phyloP scores from a whole-genome alignment of 2,329 filamentous ascomycete species.

The Botrytis elliptica region DNA sequence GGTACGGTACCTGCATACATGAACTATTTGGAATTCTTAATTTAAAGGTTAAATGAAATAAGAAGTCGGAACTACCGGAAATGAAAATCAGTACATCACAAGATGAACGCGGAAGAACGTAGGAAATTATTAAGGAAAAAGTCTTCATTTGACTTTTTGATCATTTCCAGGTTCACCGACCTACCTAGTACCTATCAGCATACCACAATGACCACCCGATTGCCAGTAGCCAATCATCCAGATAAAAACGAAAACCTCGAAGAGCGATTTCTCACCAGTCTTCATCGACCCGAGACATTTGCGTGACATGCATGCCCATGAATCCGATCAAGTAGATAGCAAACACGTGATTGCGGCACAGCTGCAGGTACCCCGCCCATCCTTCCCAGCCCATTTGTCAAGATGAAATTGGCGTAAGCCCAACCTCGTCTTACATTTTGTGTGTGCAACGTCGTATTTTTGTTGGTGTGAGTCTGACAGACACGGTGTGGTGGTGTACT shows the following conservation, averaged over 20 bases:
- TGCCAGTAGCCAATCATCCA: not conserved
- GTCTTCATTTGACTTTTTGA: not conserved
- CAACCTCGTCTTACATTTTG: constrained; percentile 1
- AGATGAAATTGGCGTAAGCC: not conserved
- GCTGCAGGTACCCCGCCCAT: not conserved
- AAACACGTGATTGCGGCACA: constrained; percentile 1
- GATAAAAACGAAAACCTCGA: not conserved
- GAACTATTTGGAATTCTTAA: not conserved
- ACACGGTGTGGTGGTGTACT: not conserved
- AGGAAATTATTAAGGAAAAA: not conserved
- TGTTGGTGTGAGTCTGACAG: not conserved
- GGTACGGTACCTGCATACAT: constrained; percentile 4
- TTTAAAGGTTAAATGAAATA: not conserved
- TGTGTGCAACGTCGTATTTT: not conserved
- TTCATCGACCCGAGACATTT: not conserved
- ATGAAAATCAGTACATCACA: not conserved
- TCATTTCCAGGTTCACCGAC: not conserved
- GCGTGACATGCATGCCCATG: not conserved
- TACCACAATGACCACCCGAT: not conserved
- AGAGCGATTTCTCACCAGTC: not conserved
- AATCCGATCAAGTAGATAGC: not conserved
- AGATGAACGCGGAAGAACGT: not conserved
- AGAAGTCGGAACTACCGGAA: not conserved
- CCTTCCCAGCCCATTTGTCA: not conserved
- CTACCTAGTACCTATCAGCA: not conserved